A percentile compares a stretch with the other conserved stretches of the same genome.
These are phyloP conservation scores for Aspergillus sojae DNA, from an alignment of 2,329 filamentous ascomycete species.

Conservation along the genomic window DNA sequence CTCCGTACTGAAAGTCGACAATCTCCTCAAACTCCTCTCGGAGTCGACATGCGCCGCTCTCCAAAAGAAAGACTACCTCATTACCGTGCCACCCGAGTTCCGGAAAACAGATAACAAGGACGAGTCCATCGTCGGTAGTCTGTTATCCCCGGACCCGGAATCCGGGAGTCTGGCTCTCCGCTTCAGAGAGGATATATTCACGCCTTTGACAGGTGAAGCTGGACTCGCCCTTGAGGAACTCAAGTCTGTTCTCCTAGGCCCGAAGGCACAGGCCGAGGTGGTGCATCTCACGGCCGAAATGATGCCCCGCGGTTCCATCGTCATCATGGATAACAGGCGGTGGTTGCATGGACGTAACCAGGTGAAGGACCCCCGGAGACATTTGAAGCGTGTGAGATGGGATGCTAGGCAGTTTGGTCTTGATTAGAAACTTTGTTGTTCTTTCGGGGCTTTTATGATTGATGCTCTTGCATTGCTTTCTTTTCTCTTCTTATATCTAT, in stretches of 20 bases:
- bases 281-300: constrained; percentile 28
- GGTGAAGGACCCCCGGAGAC: constrained; percentile 39
- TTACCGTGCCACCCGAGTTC: constrained; percentile 39
- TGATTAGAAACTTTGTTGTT: background rate
- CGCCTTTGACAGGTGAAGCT: constrained; percentile 22
- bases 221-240: constrained; percentile 32
- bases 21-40: background rate
- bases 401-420: constrained; percentile 29
- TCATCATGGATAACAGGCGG: constrained; percentile 40
- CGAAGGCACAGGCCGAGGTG: constrained; percentile 14
- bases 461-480: background rate
- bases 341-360: constrained; percentile 42
- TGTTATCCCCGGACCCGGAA: constrained; percentile 18
- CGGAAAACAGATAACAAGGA: constrained; percentile 24
- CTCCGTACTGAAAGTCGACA: constrained; percentile 40
- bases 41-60: constrained; percentile 27
- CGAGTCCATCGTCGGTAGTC: constrained; percentile 23
- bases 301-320: constrained; percentile 32
- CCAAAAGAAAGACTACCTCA: constrained; percentile 32
- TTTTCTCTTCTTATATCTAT: background rate
- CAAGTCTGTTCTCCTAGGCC: constrained; percentile 24
- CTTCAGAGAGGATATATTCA: constrained; percentile 16
- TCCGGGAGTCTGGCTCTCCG: background rate
- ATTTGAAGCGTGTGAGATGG: constrained; percentile 41
- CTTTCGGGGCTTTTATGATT: background rate